phyloP scores from a whole-genome alignment of 768 basidiomycete genomes.

The Amyloporia xantha region DNA sequence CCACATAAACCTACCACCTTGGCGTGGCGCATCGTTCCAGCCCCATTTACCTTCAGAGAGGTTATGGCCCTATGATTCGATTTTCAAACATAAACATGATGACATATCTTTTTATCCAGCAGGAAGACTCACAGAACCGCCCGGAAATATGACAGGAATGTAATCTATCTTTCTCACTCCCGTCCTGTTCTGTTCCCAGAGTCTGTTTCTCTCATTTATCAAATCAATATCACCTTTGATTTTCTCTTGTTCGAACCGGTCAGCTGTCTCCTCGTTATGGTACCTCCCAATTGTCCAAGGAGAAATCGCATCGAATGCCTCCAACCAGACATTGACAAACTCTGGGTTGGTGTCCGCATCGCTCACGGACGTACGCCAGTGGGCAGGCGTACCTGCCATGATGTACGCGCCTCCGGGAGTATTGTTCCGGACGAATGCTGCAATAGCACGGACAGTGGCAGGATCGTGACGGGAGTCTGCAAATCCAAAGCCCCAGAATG shows the following conservation, averaged over 20 bases:
- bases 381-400: constrained; percentile 60
- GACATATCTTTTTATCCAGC: not conserved
- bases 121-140: constrained; percentile 59
- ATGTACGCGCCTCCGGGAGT: constrained; percentile 74
- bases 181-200: constrained; percentile 17
- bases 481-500: constrained; percentile 77
- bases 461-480: constrained; percentile 56
- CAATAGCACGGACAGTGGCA: constrained; percentile 46
- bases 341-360: constrained; percentile 67
- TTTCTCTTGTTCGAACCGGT: constrained; percentile 52
- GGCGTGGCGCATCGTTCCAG: constrained; percentile 64
- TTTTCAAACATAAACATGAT: constrained; percentile 1
- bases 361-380: constrained; percentile 66
- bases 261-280: constrained; percentile 51
- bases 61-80: constrained; percentile 52
- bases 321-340: constrained; percentile 64
- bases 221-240: constrained; percentile 61
- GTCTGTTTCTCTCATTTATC: constrained; percentile 43
- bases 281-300: constrained; percentile 83
- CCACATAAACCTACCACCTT: constrained; percentile 77
- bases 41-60: constrained; percentile 64
- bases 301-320: constrained; percentile 73
- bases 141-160: constrained; percentile 78
- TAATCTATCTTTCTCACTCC: constrained; percentile 56
- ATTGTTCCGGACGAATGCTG: constrained; percentile 48